Conservation (phyloP, 805 yeast genomes). For the Saccharomyces mikatae region DNA sequence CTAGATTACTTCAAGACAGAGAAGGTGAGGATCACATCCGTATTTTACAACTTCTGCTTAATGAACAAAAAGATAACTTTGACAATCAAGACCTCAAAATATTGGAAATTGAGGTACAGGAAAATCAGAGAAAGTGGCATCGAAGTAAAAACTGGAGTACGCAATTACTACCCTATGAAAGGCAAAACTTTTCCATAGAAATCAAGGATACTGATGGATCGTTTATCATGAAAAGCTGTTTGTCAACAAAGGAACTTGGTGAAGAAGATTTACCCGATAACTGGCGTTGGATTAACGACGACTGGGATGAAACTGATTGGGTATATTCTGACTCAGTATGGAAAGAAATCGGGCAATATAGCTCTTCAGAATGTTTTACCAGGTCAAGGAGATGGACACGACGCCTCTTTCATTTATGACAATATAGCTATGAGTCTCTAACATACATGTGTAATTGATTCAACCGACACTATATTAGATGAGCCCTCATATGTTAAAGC, state of each 20-base stretch:
- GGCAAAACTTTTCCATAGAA: conserved; percentile 11
- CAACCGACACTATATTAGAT: not conserved
- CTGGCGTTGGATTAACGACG: conserved; percentile 26
- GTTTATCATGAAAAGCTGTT: conserved; percentile 2
- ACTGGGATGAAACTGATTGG: conserved; percentile 24
- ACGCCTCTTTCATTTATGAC: conserved; percentile 9
- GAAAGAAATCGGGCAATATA: conserved; percentile 17
- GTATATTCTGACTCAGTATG: conserved; percentile 22
- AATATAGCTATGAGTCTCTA: not conserved
- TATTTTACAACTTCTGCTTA: not conserved
- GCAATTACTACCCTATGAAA: conserved; percentile 21
- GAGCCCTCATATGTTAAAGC: not conserved
- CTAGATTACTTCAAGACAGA: not conserved
- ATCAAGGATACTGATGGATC: not conserved
- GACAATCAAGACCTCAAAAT: conserved; percentile 6
- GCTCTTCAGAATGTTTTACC: conserved; percentile 23
- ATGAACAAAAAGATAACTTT: not conserved
- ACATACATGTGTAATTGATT: not conserved
- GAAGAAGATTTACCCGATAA: conserved; percentile 8
- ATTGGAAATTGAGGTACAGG: conserved; percentile 19
- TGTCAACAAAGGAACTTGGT: conserved; percentile 19
- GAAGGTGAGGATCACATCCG: not conserved
- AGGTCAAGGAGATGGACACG: conserved; percentile 23
- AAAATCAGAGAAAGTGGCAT: conserved; percentile 28
- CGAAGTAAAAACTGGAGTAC: conserved; percentile 17